A percentile compares a stretch with the other conserved stretches of the same genome.
phyloP scores from a whole-genome alignment of 1,284 basidiomycete species.

The Cutaneotrichosporon daszewskae region DNA sequence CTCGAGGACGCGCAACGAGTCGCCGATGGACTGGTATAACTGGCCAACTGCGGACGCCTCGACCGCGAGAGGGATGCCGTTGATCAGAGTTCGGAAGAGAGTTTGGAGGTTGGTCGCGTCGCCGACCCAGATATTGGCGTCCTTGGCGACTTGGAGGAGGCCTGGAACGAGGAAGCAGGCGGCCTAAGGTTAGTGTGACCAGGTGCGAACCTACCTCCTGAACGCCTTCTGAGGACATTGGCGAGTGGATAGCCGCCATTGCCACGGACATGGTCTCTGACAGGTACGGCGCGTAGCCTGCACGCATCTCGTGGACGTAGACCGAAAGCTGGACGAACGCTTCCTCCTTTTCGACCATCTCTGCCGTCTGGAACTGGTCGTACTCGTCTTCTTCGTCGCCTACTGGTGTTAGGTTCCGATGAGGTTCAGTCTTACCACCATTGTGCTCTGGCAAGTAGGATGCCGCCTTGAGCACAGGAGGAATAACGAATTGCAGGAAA shows the following conservation, averaged over 20 bases:
- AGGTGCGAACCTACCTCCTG: conserved; percentile 53
- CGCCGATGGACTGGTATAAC: conserved; percentile 61
- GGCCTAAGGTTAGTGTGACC: conserved; percentile 2
- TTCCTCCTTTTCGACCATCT: conserved; percentile 75
- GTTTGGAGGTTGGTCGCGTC: conserved; percentile 56
- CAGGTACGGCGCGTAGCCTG: conserved; percentile 66
- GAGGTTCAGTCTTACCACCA: not conserved
- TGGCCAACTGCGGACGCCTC: conserved; percentile 61
- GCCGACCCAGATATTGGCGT: conserved; percentile 38
- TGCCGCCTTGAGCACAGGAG: conserved; percentile 65
- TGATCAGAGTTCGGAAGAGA: conserved; percentile 62
- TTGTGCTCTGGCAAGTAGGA: conserved; percentile 49
- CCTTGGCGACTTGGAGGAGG: conserved; percentile 63
- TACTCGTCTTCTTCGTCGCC: conserved; percentile 46
- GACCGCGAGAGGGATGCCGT: conserved; percentile 60
- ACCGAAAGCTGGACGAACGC: conserved; percentile 77
- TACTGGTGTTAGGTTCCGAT: not conserved
- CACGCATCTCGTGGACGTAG: conserved; percentile 65
- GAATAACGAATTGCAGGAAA: conserved; percentile 75
- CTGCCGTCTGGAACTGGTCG: conserved; percentile 53
- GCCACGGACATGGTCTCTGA: conserved; percentile 64
- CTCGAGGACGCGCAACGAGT: conserved; percentile 59
- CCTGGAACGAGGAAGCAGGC: conserved; percentile 58
- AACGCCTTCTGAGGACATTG: conserved; percentile 70
- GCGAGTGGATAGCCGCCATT: conserved; percentile 63